phyloP scores from a whole-genome alignment of 371 early-diverging fungal genomes.

The Saksenaea oblongispora region DNA sequence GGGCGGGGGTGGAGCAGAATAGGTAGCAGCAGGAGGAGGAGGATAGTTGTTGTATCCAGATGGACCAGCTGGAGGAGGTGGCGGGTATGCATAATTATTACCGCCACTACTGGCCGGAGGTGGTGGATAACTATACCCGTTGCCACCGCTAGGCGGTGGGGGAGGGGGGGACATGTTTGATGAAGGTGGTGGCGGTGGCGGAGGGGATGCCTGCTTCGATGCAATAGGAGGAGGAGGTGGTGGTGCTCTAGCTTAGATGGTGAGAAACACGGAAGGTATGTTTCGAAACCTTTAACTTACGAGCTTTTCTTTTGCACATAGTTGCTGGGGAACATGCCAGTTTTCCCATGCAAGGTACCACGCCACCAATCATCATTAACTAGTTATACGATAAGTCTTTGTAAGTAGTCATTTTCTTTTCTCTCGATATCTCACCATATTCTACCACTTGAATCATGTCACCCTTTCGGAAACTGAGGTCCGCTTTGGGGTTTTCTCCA shows the following conservation, averaged over 20 bases:
- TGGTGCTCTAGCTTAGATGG: background rate
- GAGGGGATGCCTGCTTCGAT: constrained; percentile 4
- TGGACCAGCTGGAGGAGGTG: constrained; percentile 10
- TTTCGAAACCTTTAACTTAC: constrained; percentile 14
- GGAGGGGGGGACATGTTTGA: constrained; percentile 5
- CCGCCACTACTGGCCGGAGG: constrained; percentile 12
- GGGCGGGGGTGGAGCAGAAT: constrained; percentile 1
- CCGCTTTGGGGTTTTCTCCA: constrained; percentile 23
- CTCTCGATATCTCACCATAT: constrained; percentile 12
- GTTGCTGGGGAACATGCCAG: constrained; percentile 36
- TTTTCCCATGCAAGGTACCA: constrained; percentile 25
- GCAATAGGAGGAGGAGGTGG: constrained; percentile 18
- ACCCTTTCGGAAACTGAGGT: constrained; percentile 20
- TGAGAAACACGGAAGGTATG: too few relatives aligned
- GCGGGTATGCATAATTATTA: constrained; percentile 13
- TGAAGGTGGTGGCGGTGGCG: constrained; percentile 9
- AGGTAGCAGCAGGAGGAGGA: constrained; percentile 12
- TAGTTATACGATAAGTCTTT: constrained; percentile 2
- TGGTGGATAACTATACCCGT: constrained; percentile 13
- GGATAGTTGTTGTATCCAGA: constrained; percentile 8
- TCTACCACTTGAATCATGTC: constrained; percentile 22
- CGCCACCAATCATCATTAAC: constrained; percentile 45
- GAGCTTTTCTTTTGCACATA: constrained; percentile 21
- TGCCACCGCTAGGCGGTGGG: constrained; percentile 8
- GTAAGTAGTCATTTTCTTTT: background rate